Percentiles rank a stretch among this genome's conserved stretches.
Conservation (phyloP, 2,329 filamentous ascomycete species). For the Diplodia scrobiculata region DNA sequence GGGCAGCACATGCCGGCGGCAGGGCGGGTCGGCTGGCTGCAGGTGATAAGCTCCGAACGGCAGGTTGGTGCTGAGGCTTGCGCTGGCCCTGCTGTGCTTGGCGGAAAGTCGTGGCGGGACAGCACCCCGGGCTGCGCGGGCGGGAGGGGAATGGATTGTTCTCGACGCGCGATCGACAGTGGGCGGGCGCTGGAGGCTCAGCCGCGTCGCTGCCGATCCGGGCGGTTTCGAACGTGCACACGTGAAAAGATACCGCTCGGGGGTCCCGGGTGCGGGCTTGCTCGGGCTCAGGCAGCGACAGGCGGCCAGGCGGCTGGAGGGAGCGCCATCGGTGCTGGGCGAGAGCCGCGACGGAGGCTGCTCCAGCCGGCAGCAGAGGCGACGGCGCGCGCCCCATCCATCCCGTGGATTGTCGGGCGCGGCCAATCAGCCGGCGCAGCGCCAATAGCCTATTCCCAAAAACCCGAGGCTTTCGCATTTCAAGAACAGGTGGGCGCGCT, state of each 20-base stretch:
- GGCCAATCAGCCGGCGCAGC: slow-evolving; percentile 6
- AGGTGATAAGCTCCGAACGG: slow-evolving; percentile 12
- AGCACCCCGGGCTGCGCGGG: slow-evolving; percentile 7
- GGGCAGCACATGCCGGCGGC: neutral
- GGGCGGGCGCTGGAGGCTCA: slow-evolving; percentile 18
- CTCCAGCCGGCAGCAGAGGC: slow-evolving; percentile 16
- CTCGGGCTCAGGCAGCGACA: slow-evolving; percentile 11
- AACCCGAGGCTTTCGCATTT: slow-evolving; percentile 16
- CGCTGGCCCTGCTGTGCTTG: slow-evolving; percentile 2
- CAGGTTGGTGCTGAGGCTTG: slow-evolving; percentile 2
- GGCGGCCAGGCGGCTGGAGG: slow-evolving; percentile 8
- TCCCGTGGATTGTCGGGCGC: neutral
- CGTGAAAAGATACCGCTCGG: slow-evolving; percentile 8
- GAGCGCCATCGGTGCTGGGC: neutral
- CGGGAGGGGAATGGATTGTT: slow-evolving; percentile 21
- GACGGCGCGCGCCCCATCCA: slow-evolving; percentile 4
- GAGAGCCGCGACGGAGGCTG: slow-evolving; percentile 20
- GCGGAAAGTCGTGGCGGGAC: slow-evolving; percentile 23
- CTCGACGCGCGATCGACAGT: slow-evolving; percentile 23
- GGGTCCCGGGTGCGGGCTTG: neutral
- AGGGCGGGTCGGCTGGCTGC: slow-evolving; percentile 16
- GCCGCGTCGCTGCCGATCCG: slow-evolving; percentile 19
- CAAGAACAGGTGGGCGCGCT: neutral
- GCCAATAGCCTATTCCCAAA: slow-evolving; percentile 26
- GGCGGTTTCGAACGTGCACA: slow-evolving; percentile 4